phyloP scores from a whole-genome alignment of 163 green algal species.

The Coccomyxa subellipsoidea region DNA sequence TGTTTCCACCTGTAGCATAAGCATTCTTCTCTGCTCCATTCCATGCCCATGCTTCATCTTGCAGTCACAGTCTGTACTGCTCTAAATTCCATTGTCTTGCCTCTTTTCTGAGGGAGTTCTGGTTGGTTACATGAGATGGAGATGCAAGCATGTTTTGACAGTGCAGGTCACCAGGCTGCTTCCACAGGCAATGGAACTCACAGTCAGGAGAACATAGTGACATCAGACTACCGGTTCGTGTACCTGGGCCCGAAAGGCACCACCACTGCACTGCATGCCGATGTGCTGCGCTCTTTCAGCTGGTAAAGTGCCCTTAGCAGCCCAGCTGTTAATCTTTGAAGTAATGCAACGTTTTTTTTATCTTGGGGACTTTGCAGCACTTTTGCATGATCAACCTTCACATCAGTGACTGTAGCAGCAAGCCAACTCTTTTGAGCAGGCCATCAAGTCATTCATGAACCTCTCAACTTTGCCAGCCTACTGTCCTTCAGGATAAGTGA shows the following conservation, averaged over 20 bases:
- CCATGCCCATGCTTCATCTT: no score
- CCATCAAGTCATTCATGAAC: neutral
- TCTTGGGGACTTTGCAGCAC: no score
- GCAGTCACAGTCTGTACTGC: no score
- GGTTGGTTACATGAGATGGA: neutral
- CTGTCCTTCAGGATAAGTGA: no score
- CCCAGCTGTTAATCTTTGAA: slow-evolving; percentile 43
- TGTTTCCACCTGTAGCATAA: no score
- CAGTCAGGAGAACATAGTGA: neutral
- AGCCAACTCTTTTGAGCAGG: neutral
- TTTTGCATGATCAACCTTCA: neutral
- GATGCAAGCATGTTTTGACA: neutral
- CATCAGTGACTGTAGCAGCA: neutral
- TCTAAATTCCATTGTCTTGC: no score
- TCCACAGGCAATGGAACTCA: neutral
- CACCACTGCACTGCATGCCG: slow-evolving; percentile 80
- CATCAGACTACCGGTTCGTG: slow-evolving; percentile 83
- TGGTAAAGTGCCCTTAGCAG: slow-evolving; percentile 80
- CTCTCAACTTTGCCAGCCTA: neutral
- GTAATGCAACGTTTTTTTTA: no score
- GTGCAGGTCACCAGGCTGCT: neutral
- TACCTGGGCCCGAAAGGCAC: slow-evolving; percentile 77
- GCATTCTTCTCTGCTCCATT: neutral
- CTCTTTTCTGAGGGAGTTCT: neutral
- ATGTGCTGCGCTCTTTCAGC: slow-evolving; percentile 78